Conservation (phyloP, 768 basidiomycete genomes). For the Mycena belliarum region DNA sequence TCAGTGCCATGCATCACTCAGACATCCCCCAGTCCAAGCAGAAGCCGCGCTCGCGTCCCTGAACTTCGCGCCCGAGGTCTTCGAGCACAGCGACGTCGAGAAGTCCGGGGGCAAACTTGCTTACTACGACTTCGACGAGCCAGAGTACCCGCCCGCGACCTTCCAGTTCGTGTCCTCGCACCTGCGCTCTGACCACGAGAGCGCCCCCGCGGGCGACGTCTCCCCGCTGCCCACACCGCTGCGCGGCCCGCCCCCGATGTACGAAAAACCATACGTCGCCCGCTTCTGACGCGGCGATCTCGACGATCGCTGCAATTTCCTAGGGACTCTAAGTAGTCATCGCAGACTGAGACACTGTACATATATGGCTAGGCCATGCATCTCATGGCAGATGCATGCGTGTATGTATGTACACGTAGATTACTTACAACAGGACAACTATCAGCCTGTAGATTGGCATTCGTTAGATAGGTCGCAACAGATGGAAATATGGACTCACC, state of each 20-base stretch:
- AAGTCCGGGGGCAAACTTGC: conserved; percentile 4
- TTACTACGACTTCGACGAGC: conserved; percentile 11
- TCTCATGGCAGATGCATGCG: not conserved
- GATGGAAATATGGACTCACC: too few species aligned
- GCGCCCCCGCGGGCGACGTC: not conserved
- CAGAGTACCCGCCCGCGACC: conserved; percentile 12
- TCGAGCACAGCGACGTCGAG: conserved; percentile 33
- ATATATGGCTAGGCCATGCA: not conserved
- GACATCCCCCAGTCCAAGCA: conserved; percentile 34
- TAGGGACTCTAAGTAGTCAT: too few species aligned
- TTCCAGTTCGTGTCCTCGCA: conserved; percentile 1
- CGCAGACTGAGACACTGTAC: too few species aligned
- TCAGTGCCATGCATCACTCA: conserved; percentile 22
- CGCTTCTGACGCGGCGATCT: conserved; percentile 8
- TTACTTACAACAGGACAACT: not conserved
- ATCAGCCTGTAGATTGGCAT: too few species aligned
- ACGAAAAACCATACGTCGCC: conserved; percentile 4
- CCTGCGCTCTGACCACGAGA: not conserved
- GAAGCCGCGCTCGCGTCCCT: conserved; percentile 39
- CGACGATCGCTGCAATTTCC: not conserved
- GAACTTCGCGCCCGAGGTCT: conserved; percentile 41
- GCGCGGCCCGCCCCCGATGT: conserved; percentile 18
- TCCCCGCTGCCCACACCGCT: not conserved
- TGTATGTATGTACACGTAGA: too few species aligned
- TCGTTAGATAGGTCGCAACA: too few species aligned